phyloP scores from a whole-genome alignment of 345 rosid genomes.

The Clausena lansium region DNA sequence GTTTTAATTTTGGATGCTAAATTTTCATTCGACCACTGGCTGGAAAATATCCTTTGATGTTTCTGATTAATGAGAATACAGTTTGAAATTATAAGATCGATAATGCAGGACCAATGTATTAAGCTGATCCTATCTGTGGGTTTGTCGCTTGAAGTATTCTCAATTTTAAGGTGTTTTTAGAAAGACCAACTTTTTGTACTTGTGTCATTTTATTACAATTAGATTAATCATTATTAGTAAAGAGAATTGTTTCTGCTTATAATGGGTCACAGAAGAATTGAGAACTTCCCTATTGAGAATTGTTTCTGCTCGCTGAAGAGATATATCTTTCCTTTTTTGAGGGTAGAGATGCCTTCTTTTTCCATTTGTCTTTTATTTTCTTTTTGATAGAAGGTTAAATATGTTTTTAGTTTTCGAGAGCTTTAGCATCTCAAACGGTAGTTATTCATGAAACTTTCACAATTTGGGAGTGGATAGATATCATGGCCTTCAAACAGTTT shows the following conservation, averaged over 20 bases:
- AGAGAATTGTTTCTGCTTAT: neutral
- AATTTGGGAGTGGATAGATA: neutral
- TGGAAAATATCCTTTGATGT: neutral
- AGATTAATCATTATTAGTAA: neutral
- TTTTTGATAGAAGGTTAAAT: neutral
- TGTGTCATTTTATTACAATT: neutral
- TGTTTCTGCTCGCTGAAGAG: neutral
- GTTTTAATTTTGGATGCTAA: slow-evolving; percentile 23
- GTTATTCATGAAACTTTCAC: neutral
- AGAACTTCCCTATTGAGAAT: neutral
- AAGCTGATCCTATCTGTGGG: neutral
- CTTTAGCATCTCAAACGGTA: neutral
- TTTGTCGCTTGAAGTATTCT: neutral
- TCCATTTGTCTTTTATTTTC: no score
- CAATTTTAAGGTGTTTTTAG: neutral
- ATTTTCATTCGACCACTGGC: neutral
- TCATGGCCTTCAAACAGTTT: neutral
- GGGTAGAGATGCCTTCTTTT: neutral
- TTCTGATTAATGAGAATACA: neutral
- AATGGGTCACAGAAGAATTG: neutral
- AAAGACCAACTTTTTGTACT: neutral
- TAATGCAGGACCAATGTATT: neutral
- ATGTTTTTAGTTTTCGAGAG: neutral
- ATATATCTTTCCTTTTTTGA: neutral
- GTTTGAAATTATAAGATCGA: neutral